Base-by-base conservation (phyloP, 2,329 filamentous ascomycete species). In the Coleophoma eucalyptorum region DNA sequence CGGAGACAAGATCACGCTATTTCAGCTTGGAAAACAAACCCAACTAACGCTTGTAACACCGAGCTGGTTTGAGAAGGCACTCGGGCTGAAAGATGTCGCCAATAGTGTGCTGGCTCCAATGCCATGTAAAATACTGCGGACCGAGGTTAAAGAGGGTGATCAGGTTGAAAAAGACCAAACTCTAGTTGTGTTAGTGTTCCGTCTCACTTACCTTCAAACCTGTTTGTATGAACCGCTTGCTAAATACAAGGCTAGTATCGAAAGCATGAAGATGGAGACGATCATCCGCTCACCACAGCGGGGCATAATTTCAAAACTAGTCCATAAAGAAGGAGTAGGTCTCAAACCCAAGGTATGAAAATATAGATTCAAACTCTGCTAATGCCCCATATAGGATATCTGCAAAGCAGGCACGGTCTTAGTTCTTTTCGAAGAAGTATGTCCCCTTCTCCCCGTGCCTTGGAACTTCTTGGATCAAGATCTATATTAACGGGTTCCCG, bases 41-140 rank as follows among this genome's bases (percentile, higher is more conserved):
- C 78, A 84, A 53, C 67, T 86, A 21, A 68, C 69, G 10, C 69
- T 86, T n/a, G 65, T 78, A 38, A 71, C 72, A 16, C 91, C 93
- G 0, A 75, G 76, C 42, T 99, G 92, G 91, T 87, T 88, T 51
- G 89, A 91, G 61, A 93, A 95, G 70, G 91, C 90, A 0, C 76
- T 97, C 7, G 92, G 93, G 0, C 73, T 89, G 55, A 92, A 90
- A 67, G 90, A 96, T 63, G 79, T 80, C 0, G 78, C 84, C 6
- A 92, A 93, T 53, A 94, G 87, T 48, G 90, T 97, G 1, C 78
- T 89, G 20, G 90, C 94, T 19, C 94, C 94, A 0, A 99, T 99
- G 94, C 94, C 94, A 2, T 97, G 94, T 72, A 97, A 97, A 73
- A 87, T 99, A 21, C 72, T 99, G 55, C 84, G 90, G 58, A 94